phyloP scores from a whole-genome alignment of 495 filamentous ascomycete species.

The Pseudevernia furfuracea region DNA sequence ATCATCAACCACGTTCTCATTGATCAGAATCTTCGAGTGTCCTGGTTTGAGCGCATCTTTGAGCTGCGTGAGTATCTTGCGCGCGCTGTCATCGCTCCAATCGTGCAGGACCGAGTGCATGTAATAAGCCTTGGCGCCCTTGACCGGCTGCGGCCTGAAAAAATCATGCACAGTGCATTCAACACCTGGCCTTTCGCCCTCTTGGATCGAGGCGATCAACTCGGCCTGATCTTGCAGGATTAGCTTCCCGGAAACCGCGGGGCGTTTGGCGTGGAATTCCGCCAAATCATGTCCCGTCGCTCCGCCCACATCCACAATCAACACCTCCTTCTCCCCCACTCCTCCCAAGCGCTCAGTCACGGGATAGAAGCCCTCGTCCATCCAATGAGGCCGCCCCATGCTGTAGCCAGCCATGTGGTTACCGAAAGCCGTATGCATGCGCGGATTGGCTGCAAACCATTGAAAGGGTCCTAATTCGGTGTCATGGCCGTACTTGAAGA shows the following conservation, averaged over 20 bases:
- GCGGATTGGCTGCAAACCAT: not conserved
- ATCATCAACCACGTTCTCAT: conserved; percentile 46
- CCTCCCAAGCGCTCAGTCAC: conserved; percentile 32
- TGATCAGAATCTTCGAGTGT: conserved; percentile 37
- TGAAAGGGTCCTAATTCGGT: no score
- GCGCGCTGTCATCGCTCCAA: conserved; percentile 36
- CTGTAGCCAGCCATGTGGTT: conserved; percentile 40
- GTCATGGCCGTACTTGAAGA: no score
- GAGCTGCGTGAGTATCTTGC: conserved; percentile 35
- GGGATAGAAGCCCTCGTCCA: conserved; percentile 42
- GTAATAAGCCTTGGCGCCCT: conserved; percentile 39
- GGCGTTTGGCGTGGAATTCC: conserved; percentile 34
- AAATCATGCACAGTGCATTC: conserved; percentile 40
- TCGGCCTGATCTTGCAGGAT: conserved; percentile 43
- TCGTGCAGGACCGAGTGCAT: conserved; percentile 42
- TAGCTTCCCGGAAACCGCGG: conserved; percentile 33
- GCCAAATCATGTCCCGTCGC: conserved; percentile 44
- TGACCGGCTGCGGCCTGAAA: conserved; percentile 45
- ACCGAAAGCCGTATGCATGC: conserved; percentile 20
- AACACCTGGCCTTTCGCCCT: conserved; percentile 26
- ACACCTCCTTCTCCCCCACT: conserved; percentile 16
- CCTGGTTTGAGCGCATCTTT: conserved; percentile 35
- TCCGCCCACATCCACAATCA: conserved; percentile 52
- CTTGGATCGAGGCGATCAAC: conserved; percentile 29
- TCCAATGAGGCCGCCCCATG: conserved; percentile 39